Evolutionary conservation across 169 alveolate genomes (phyloP), one percentile per base, ranked within the genome.

Genomic region (Nephromyces sp.): DNA sequence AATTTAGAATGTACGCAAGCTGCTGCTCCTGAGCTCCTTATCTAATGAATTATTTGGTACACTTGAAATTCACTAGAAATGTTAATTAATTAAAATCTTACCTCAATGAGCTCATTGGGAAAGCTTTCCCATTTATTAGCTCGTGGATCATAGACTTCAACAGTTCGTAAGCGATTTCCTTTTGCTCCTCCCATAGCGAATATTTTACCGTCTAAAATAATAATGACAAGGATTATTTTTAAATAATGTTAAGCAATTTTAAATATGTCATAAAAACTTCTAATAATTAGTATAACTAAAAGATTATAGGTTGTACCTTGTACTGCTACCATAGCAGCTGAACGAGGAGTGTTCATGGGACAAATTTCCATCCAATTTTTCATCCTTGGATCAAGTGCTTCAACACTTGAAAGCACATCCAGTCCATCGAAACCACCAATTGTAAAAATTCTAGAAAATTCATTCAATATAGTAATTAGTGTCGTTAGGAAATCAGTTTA

Each of bases 381-480:
- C 95, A 88, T 89, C 3, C 95, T 70, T 63, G 79, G 86, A 74
- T 89, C 95, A 81, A 32, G 67, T 43, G 68, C 70, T 77, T 90
- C 95, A 24, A 89, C 95, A 65, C 82, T 68, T 15, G 87, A 80
- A 52, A 89, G 73, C 15, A 89, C 87, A 21, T 75, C 43, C 1
- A 77, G 43, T 0, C 95, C 95, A 66, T 89, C 93, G 66, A 81
- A 83, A 3, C 95, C 95, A 31, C 95, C 95, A 28, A 91, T 80
- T 29, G 84, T 69, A 87, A 85, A 68, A 34, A 87, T 35, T 70
- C 75, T 33, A 77, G 35, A 2, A 2, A 62, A 68, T 33, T 74
- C 2, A 8, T 5, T 2, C 3, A 2, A 5, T 53, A 8, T 65
- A 43, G 2, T 2, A 8, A 3, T 53, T 3, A 2, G 2, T 3